phyloP scores from a whole-genome alignment of 2,329 filamentous ascomycete genomes.

The Tolypocladium cylindrosporum region DNA sequence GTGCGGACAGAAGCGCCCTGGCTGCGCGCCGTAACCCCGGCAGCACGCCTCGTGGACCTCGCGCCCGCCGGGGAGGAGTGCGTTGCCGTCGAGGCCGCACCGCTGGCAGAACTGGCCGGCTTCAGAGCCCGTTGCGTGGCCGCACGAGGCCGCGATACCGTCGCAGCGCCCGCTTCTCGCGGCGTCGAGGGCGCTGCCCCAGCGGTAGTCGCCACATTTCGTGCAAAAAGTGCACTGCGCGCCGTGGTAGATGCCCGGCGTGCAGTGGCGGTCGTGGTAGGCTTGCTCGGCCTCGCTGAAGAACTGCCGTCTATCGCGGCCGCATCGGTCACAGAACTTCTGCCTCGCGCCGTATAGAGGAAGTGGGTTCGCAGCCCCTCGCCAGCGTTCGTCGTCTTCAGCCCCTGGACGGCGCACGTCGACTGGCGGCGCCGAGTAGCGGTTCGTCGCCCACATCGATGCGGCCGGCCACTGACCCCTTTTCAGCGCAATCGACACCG shows the following conservation, averaged over 20 bases:
- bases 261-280: conserved; percentile 4
- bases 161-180: background rate
- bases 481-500: background rate
- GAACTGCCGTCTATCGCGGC: conserved; percentile 1
- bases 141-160: background rate
- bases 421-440: background rate
- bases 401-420: background rate
- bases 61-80: background rate
- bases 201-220: conserved; percentile 3
- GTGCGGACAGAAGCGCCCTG: conserved; percentile 3
- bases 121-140: background rate
- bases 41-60: background rate
- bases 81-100: conserved; percentile 1
- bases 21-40: background rate
- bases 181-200: background rate
- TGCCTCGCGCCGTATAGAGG: background rate
- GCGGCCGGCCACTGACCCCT: background rate
- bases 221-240: conserved; percentile 5
- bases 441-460: background rate
- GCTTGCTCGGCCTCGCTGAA: background rate
- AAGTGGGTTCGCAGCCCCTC: background rate
- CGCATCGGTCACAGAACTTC: conserved; percentile 6
- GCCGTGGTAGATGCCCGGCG: background rate
- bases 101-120: background rate
- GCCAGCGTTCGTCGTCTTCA: background rate